Evolutionary conservation across 768 basidiomycete genomes (phyloP), one percentile per base, ranked within the genome.

Genomic region (Agrocybe praecox): DNA sequence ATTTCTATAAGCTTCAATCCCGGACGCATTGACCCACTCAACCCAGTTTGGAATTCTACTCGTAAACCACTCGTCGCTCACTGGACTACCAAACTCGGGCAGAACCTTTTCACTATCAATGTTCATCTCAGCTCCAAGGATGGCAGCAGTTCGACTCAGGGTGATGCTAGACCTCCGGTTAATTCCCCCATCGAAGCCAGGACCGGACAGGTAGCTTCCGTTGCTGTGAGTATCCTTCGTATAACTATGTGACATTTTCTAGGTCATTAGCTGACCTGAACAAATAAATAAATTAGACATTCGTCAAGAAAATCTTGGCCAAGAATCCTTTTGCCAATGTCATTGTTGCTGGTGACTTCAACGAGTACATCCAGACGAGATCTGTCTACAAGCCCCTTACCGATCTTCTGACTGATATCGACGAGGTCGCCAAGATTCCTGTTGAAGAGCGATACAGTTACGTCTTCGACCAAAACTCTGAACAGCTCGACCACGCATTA

Each of bases 401-500:
- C 1, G 58, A 65, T 6, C 52, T 81, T 19, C 63, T 85, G 45
- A 65, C 65, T 19, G 84, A 86, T 49, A 76, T 82, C 33, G 83
- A 86, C 65, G 80, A 77, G 57, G 74, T 76, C 22, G 80, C 82
- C 8, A 69, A 70, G 19, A 73, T 84, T 34, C 73, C 75, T 1
- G 69, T 71, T 1, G 77, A 74, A 9, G 85, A 86, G 64, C 75
- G 83, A 17, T 86, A 87, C 72, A 85, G 77, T 33, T 88, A 87
- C 61, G 78, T 81, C 29, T 87, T 80, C 66, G 82, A 85, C 62
- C 80, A 84, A 62, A 81, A 84, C 65, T 74, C 73, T 3, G 74
- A 86, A 66, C 81, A 85, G 61, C 79, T 87, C 46, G 85, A 87
- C 67, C 85, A 87, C 63, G 72, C 77, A 17, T 81, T 86, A 62